Percentiles rank a stretch among this genome's conserved stretches.
These are phyloP conservation scores for Arthrobotrys entomopaga DNA, from an alignment of 2,329 filamentous ascomycete genomes.

Conservation along the genomic window DNA sequence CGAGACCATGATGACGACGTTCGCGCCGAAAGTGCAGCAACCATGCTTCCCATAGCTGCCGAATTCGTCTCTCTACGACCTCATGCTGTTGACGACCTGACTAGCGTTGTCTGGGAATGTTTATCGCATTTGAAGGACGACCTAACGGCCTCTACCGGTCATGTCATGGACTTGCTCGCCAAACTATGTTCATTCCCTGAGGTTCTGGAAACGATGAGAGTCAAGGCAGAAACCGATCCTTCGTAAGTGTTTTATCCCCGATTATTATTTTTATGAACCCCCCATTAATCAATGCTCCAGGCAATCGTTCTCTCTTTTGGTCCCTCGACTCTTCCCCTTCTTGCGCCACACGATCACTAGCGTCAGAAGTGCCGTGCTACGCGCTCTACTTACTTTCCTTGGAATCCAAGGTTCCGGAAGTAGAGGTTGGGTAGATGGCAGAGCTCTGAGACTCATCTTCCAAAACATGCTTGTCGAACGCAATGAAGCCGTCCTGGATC, in stretches of 20 bases:
- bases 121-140: slow-evolving; percentile 96
- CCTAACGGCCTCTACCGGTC: slow-evolving; percentile 94
- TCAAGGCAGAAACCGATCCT: slow-evolving; percentile 59
- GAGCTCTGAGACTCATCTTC: slow-evolving; percentile 86
- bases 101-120: slow-evolving; percentile 97
- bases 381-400: slow-evolving; percentile 91
- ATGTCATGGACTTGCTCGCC: slow-evolving; percentile 96
- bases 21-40: slow-evolving; percentile 95
- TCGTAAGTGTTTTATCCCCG: slow-evolving; percentile 54
- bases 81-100: slow-evolving; percentile 79
- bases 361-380: slow-evolving; percentile 89
- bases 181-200: slow-evolving; percentile 94
- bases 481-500: slow-evolving; percentile 75
- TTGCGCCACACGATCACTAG: slow-evolving; percentile 96
- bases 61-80: slow-evolving; percentile 91
- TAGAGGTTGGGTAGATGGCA: slow-evolving; percentile 91
- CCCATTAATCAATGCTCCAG: slow-evolving; percentile 52
- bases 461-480: slow-evolving; percentile 95
- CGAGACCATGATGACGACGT: slow-evolving; percentile 94
- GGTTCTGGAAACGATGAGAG: slow-evolving; percentile 92
- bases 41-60: slow-evolving; percentile 91
- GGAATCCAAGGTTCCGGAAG: slow-evolving; percentile 81
- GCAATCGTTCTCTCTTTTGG: slow-evolving; percentile 87
- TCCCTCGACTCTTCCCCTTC: slow-evolving; percentile 94
- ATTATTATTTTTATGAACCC: background rate